Evolutionary conservation across 257 asterid genomes (phyloP), one percentile per base, ranked within the genome.

Genomic region (Misopates orontium): DNA sequence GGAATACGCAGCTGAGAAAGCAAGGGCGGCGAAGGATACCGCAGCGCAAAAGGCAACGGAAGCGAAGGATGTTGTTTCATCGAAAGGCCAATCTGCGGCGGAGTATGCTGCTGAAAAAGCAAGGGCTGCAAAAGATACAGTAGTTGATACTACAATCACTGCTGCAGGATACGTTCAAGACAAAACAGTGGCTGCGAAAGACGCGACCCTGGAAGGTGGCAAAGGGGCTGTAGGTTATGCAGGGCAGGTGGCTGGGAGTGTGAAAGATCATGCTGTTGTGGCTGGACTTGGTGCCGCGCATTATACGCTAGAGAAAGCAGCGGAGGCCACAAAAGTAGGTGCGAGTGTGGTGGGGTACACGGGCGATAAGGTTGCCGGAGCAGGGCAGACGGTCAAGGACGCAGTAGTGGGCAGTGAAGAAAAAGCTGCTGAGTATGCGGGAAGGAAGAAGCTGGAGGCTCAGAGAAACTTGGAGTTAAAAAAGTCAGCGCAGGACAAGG

Each of bases 271-370:
- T 67, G 87, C 92, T 0, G 78, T 62, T 1, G 91, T 78, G 51
- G 88, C 93, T 0, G 96, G 96, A 0, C 88, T 95, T 95, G 95
- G 88, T 11, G 88, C 95, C 1, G 84, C 91, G 8, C 94, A 83
- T 19, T 83, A 62, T 12, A 88, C 96, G 0, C 75, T 88, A 0
- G 93, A 75, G 70, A 85, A 68, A 71, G 90, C 80, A 0, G 89
- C 89, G 0, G 87, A 73, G 74, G 88, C 91, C 0, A 90, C 97
- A 0, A 82, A 85, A 70, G 77, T 71, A 0, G 75, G 72, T 14
- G 85, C 91, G 0, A 73, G 75, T 5, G 88, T 71, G 2, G 78
- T 90, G 0, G 90, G 90, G 19, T 81, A 73, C 0, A 82, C 92
- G 0, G 91, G 87, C 0, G 83, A 75, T 16, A 80, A 54, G 21